Conservation (phyloP, 2,329 filamentous ascomycete species). For the Aspergillus sp. region DNA sequence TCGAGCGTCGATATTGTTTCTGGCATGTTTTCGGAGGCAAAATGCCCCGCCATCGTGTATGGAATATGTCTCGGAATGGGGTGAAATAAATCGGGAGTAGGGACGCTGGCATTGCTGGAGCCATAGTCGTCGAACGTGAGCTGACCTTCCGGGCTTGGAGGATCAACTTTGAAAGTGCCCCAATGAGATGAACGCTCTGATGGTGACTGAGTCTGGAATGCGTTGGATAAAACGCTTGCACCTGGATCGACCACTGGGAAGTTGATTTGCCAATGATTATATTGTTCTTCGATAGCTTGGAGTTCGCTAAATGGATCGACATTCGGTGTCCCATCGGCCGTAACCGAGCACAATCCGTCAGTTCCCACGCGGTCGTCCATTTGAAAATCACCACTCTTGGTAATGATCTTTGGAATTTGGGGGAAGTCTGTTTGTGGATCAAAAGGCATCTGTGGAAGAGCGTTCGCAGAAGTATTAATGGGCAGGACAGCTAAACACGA, state of each 20-base stretch:
- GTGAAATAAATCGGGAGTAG: slow-evolving; percentile 10
- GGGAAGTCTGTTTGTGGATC: not conserved
- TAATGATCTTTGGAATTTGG: not conserved
- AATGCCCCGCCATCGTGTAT: slow-evolving; percentile 6
- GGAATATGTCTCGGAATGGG: slow-evolving; percentile 10
- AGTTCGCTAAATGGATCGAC: not conserved
- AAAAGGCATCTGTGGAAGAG: not conserved
- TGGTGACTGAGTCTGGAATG: slow-evolving; percentile 1
- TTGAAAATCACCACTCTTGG: slow-evolving; percentile 1
- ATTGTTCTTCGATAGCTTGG: not conserved
- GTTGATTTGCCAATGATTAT: slow-evolving; percentile 8
- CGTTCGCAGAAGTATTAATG: not conserved
- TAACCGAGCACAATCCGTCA: not conserved
- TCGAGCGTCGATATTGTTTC: slow-evolving; percentile 11
- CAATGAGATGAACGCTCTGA: not conserved
- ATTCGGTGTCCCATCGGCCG: slow-evolving; percentile 5
- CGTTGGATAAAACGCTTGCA: not conserved
- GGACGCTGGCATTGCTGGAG: not conserved
- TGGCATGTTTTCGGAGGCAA: slow-evolving; percentile 11
- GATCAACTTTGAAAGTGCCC: not conserved
- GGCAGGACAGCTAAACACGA: not conserved
- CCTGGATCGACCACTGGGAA: slow-evolving; percentile 5
- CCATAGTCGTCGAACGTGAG: not conserved
- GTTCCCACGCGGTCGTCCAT: slow-evolving; percentile 5
- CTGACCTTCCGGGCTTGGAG: not conserved